These are phyloP conservation scores for Penicillium sp. DNA, from an alignment of 2,329 filamentous ascomycete species.

Conservation along the genomic window DNA sequence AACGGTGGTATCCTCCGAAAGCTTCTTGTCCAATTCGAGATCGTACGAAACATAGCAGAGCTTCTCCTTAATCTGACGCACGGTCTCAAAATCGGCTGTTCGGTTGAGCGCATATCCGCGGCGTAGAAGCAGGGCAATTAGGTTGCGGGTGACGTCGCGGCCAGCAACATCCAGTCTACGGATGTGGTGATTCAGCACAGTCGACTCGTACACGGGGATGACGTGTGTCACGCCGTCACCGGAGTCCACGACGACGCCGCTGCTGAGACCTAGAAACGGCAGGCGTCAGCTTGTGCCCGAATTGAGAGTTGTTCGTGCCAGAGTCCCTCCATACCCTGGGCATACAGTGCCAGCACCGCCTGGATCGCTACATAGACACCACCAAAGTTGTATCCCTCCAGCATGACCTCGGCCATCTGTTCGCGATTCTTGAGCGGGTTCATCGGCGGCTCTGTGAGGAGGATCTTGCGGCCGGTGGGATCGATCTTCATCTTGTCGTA, in stretches of 20 bases:
- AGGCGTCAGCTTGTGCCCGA: slow-evolving; percentile 8
- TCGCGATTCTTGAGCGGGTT: slow-evolving; percentile 96
- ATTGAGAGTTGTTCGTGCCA: neutral
- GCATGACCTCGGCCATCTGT: slow-evolving; percentile 99
- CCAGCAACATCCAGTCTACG: slow-evolving; percentile 91
- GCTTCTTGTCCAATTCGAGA: slow-evolving; percentile 88
- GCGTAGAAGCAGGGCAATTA: slow-evolving; percentile 90
- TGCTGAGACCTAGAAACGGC: slow-evolving; percentile 68
- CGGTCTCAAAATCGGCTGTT: slow-evolving; percentile 97
- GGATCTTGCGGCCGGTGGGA: slow-evolving; percentile 87
- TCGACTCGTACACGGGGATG: slow-evolving; percentile 96
- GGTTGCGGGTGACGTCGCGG: slow-evolving; percentile 94
- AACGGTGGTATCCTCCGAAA: slow-evolving; percentile 96
- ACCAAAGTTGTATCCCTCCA: slow-evolving; percentile 92
- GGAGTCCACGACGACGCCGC: slow-evolving; percentile 96
- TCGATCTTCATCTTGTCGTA: slow-evolving; percentile 95
- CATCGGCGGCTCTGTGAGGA: slow-evolving; percentile 95
- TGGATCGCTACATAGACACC: slow-evolving; percentile 98
- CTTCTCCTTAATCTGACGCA: slow-evolving; percentile 99
- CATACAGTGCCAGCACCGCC: slow-evolving; percentile 91
- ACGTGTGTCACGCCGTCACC: slow-evolving; percentile 98
- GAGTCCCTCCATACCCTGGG: slow-evolving; percentile 65
- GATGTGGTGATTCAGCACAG: slow-evolving; percentile 95
- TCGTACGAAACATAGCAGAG: slow-evolving; percentile 99
- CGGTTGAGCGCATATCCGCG: slow-evolving; percentile 95